Evolutionary conservation across 768 basidiomycete species (phyloP).

Genomic region (Lactarius psammicola): DNA sequence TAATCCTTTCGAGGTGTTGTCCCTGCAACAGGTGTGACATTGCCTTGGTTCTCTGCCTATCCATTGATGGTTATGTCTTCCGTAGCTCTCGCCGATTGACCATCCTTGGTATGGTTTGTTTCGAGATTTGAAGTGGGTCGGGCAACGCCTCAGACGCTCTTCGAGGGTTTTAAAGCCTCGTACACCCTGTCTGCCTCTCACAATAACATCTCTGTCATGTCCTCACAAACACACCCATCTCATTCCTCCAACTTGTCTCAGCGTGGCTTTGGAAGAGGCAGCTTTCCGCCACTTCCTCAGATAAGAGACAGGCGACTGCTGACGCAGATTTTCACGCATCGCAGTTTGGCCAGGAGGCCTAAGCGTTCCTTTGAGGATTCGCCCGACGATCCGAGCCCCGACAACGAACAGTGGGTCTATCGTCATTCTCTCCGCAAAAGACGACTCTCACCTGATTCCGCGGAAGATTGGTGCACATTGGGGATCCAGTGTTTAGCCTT

Average conservation of each 20-base stretch:
- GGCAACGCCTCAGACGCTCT: constrained; percentile 10
- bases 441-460: background rate
- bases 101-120: constrained; percentile 19
- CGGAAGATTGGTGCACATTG: constrained; percentile 16
- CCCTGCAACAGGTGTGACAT: constrained; percentile 6
- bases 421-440: background rate
- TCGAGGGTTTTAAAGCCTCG: constrained; percentile 7
- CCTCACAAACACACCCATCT: background rate
- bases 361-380: constrained; percentile 22
- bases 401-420: constrained; percentile 18
- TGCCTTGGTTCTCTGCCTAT: background rate
- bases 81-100: constrained; percentile 2
- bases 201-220: constrained; percentile 9
- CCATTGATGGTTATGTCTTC: constrained; percentile 2
- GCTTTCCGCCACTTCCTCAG: constrained; percentile 11
- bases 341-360: constrained; percentile 11
- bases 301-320: constrained; percentile 4
- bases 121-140: background rate
- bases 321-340: constrained; percentile 18
- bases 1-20: constrained; percentile 12
- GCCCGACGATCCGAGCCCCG: constrained; percentile 6
- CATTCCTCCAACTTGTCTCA: background rate
- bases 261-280: too few relatives aligned
- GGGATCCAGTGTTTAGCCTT: constrained; percentile 20
- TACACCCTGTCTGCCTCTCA: constrained; percentile 8